Conservation (phyloP, 345 rosid genomes). For the Viola odorata region DNA sequence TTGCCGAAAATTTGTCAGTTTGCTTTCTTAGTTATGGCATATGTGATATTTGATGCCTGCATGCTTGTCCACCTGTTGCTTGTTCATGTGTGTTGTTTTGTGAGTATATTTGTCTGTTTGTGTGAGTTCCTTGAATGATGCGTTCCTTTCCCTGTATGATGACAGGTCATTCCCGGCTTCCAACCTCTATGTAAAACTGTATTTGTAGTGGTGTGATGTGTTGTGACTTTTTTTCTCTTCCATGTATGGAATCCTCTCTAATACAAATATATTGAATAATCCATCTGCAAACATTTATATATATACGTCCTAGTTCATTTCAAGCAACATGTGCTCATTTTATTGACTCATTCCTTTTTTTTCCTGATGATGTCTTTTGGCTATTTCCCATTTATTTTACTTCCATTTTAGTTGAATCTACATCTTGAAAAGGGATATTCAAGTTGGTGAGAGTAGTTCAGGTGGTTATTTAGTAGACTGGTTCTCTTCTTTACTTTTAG, state of each 20-base stretch:
- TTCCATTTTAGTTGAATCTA: constrained; percentile 9
- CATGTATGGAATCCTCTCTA: neutral
- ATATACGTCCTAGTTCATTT: neutral
- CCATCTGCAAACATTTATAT: neutral
- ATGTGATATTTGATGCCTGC: constrained; percentile 15
- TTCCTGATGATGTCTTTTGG: neutral
- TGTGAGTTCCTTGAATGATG: constrained; percentile 19
- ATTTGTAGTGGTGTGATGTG: neutral
- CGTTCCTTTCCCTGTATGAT: constrained; percentile 3
- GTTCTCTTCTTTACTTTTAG: neutral
- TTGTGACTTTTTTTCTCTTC: neutral
- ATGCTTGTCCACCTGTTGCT: constrained; percentile 32
- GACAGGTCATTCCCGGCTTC: constrained; percentile 3
- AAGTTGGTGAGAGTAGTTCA: constrained; percentile 23
- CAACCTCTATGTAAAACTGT: too few relatives aligned
- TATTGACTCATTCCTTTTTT: neutral
- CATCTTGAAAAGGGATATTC: constrained; percentile 6
- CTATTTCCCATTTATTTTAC: neutral
- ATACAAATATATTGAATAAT: neutral
- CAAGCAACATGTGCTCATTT: neutral
- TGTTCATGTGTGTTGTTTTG: constrained; percentile 3
- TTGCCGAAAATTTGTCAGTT: neutral
- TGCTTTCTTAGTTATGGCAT: neutral
- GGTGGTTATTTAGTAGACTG: neutral
- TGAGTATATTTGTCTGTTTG: constrained; percentile 14